Evolutionary conservation across 257 asterid species (phyloP).

Genomic region (Nicotiana benthamiana): DNA sequence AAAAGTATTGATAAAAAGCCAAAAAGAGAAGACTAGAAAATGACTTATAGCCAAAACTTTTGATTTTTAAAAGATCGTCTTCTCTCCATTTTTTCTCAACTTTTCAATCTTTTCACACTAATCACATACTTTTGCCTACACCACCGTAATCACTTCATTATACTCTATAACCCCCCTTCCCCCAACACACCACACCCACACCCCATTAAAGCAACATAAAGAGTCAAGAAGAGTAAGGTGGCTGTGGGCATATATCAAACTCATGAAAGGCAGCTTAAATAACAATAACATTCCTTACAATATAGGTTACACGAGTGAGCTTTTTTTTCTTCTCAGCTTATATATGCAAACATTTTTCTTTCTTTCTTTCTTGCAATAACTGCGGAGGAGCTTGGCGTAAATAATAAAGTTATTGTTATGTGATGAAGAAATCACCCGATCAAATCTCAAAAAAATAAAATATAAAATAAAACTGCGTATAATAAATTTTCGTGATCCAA

Average conservation of each 20-base stretch:
- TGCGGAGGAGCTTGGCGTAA: too few relatives aligned
- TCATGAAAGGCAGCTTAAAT: background rate
- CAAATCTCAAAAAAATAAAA: too few relatives aligned
- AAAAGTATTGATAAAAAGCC: constrained; percentile 6
- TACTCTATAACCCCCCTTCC: background rate
- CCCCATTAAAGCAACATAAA: background rate
- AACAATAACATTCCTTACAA: background rate
- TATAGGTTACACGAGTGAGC: background rate
- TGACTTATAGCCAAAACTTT: background rate
- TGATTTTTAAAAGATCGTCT: background rate
- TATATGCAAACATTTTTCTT: background rate
- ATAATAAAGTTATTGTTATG: too few relatives aligned
- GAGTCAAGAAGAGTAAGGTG: background rate
- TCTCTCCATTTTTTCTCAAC: background rate
- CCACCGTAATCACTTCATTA: background rate
- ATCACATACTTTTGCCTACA: background rate
- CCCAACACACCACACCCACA: too few relatives aligned
- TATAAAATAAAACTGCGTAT: too few relatives aligned
- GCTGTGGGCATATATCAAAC: background rate
- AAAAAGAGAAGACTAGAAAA: background rate
- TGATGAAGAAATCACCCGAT: too few relatives aligned
- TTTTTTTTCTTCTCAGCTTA: background rate
- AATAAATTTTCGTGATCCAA: too few relatives aligned
- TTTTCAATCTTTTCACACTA: constrained; percentile 10
- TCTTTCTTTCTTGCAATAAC: background rate